Evolutionary conservation across 2,329 filamentous ascomycete genomes (phyloP), one percentile per base, ranked within the genome.

Genomic region (Emericellopsis cladophorae): DNA sequence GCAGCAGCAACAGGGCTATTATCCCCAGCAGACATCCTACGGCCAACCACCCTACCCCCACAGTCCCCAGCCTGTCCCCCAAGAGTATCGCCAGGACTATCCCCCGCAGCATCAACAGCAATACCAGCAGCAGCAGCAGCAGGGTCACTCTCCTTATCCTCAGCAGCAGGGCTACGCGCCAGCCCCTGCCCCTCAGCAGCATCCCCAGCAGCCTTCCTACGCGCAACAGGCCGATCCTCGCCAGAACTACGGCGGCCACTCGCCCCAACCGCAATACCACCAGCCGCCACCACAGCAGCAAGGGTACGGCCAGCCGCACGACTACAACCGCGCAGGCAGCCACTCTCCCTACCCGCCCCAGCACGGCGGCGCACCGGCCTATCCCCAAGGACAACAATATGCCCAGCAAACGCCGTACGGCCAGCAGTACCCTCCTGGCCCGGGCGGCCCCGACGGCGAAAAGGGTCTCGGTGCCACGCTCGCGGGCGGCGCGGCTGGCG

Each of bases 401-500:
- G n/a, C n/a, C 1, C 44, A 39, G 32, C 57, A 60, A 43, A 48
- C 52, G 16, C 42, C 46, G 32, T 59, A 61, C 47, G 57, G 56
- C 37, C 52, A 49, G 16, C 48, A 49, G 5, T 36, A 40, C 41
- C 48, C 40, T 37, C 44, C 35, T 32, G 50, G 56, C 3, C 47
- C 49, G 12, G 52, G 35, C 15, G 54, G 53, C 9, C 59, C 58
- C 5, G 54, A 61, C 33, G 59, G 59, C 35, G 73, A 77, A n/a
- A 68, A 72, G 37, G 74, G 74, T 29, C 62, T 78, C 15, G 72
- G 70, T 4, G 68, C 72, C 2, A 67, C 72, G 4, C 50, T 77
- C 22, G 48, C 71, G 2, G 73, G 72, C 18, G 68, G 70, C 40
- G 70, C 65, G 15, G 70, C 62, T 1, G 73, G 69, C n/a, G 72